phyloP scores from a whole-genome alignment of 306 rosid species.

The Sicyos baderoa region DNA sequence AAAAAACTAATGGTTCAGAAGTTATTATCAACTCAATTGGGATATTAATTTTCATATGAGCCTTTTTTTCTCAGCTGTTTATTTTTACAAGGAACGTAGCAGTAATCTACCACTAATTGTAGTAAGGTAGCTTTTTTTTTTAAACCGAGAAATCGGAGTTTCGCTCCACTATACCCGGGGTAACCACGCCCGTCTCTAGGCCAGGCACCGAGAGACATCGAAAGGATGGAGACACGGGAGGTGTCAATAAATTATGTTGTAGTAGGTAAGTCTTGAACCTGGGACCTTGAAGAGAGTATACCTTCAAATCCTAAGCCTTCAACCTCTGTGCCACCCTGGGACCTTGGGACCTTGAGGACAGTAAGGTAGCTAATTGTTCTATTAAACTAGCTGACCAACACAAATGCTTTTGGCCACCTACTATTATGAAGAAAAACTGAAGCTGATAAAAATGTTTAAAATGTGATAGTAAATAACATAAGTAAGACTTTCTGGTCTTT shows the following conservation, averaged over 20 bases:
- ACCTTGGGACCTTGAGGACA: too few species aligned
- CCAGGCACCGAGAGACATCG: too few species aligned
- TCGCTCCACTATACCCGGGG: too few species aligned
- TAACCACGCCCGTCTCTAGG: too few species aligned
- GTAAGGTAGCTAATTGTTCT: not conserved
- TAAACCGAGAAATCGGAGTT: too few species aligned
- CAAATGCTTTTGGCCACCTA: not conserved
- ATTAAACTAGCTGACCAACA: not conserved
- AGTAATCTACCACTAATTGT: not conserved
- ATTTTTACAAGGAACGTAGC: not conserved
- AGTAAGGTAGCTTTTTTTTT: not conserved
- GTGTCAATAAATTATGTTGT: too few species aligned
- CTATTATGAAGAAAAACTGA: not conserved
- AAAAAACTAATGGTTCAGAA: not conserved
- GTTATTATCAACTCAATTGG: not conserved
- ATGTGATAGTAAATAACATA: not conserved
- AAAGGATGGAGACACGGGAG: too few species aligned
- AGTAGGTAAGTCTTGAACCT: too few species aligned
- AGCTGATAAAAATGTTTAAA: not conserved
- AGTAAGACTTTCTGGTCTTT: constrained; percentile 6
- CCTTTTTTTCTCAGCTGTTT: not conserved
- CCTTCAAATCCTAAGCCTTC: too few species aligned
- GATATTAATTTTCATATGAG: constrained; percentile 1
- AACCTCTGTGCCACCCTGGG: too few species aligned
- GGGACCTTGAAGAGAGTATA: too few species aligned